Conservation (phyloP, 116 monocot species). For the Posidonia oceanica region DNA sequence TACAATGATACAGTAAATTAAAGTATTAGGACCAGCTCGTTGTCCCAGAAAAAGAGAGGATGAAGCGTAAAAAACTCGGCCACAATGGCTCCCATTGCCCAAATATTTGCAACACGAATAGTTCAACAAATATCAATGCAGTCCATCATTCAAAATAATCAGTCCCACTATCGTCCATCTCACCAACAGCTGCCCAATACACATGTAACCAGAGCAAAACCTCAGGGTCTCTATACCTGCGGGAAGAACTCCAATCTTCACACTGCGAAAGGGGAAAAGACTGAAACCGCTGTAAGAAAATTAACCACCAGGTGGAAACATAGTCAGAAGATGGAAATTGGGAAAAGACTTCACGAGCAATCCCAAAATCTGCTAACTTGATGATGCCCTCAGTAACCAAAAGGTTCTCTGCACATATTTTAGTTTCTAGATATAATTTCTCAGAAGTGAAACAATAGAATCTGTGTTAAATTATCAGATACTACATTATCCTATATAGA, state of each 20-base stretch:
- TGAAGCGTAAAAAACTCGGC: constrained; percentile 65
- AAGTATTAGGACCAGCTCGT: constrained; percentile 23
- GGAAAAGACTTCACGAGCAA: constrained; percentile 76
- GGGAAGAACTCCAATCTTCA: not conserved
- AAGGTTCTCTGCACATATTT: constrained; percentile 76
- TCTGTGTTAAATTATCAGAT: no score
- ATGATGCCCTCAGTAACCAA: constrained; percentile 66
- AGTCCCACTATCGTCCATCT: no score
- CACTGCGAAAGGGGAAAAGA: no score
- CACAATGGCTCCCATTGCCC: constrained; percentile 89
- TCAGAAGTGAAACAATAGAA: no score
- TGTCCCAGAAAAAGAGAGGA: constrained; percentile 80
- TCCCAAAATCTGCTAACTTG: constrained; percentile 94
- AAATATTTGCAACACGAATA: constrained; percentile 65
- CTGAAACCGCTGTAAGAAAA: no score
- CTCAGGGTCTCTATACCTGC: constrained; percentile 72
- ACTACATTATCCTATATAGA: no score
- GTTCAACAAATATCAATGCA: no score
- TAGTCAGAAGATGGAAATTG: constrained; percentile 84
- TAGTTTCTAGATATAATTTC: no score
- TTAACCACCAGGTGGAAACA: constrained; percentile 89
- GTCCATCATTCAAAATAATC: no score
- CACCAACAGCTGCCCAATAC: constrained; percentile 75
- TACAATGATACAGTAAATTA: no score
- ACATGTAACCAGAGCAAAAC: constrained; percentile 71